These are phyloP conservation scores for Acrocalymma vagum DNA, from an alignment of 2,329 filamentous ascomycete species.

Conservation along the genomic window DNA sequence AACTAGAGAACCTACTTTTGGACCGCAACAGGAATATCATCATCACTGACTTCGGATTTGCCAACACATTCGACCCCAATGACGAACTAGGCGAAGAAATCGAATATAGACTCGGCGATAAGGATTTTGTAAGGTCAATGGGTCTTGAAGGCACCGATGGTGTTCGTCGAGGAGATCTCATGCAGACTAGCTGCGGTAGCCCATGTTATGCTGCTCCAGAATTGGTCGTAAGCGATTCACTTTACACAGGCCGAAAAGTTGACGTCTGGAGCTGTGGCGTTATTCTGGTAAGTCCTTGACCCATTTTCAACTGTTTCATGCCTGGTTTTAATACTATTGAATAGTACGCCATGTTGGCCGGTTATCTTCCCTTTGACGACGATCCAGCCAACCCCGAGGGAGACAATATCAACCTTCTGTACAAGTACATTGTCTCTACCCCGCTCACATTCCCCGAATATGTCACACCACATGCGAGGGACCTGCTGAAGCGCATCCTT, in stretches of 20 bases:
- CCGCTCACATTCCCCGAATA: slow-evolving; percentile 98
- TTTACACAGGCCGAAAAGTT: slow-evolving; percentile 97
- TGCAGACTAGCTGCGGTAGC: slow-evolving; percentile 99
- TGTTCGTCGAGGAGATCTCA: slow-evolving; percentile 86
- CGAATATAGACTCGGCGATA: slow-evolving; percentile 84
- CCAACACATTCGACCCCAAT: slow-evolving; percentile 91
- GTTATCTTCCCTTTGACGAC: slow-evolving; percentile 97
- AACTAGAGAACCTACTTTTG: slow-evolving; percentile 92
- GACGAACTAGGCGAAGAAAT: slow-evolving; percentile 92
- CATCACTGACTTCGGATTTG: slow-evolving; percentile 99
- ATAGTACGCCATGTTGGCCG: slow-evolving; percentile 98
- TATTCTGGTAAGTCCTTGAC: slow-evolving; percentile 83
- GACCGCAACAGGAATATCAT: slow-evolving; percentile 99
- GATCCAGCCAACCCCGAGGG: slow-evolving; percentile 98
- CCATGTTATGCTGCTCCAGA: slow-evolving; percentile 98
- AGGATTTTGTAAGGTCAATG: slow-evolving; percentile 85
- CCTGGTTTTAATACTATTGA: slow-evolving; percentile 16
- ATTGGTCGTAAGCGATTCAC: slow-evolving; percentile 93
- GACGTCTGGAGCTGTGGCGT: slow-evolving; percentile 99
- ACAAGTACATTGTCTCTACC: slow-evolving; percentile 99
- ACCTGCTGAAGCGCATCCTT: slow-evolving; percentile 89
- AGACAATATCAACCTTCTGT: slow-evolving; percentile 98
- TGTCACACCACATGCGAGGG: slow-evolving; percentile 93
- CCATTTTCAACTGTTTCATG: slow-evolving; percentile 16
- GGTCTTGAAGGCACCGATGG: slow-evolving; percentile 86